Evolutionary conservation across 202 grass and related monocot species (phyloP).

Genomic region (Bolboschoenoplectus hybrid): DNA sequence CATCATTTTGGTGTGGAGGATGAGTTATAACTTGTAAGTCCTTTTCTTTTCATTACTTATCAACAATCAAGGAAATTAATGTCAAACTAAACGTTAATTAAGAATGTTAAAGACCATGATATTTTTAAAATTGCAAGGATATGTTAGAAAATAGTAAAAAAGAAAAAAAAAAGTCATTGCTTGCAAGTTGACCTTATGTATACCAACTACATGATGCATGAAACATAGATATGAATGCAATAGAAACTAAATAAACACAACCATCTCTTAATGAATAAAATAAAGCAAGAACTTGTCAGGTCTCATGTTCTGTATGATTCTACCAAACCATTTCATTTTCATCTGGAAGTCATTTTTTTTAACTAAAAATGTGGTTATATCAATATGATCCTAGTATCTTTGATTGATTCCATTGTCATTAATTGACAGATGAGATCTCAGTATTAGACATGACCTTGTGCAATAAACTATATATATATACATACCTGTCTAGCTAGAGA

Average conservation of each 20-base stretch:
- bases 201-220: background rate
- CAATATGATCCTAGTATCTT: background rate
- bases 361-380: background rate
- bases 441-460: background rate
- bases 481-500: too few species aligned
- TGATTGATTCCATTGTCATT: background rate
- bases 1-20: background rate
- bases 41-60: background rate
- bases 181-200: slow-evolving; percentile 2
- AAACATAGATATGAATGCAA: slow-evolving; percentile 24
- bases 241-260: slow-evolving; percentile 15
- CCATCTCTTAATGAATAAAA: background rate
- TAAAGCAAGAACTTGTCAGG: background rate
- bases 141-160: background rate
- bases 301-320: slow-evolving; percentile 8
- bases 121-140: slow-evolving; percentile 20
- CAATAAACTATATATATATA: background rate
- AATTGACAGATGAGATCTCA: background rate
- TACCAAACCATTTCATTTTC: background rate
- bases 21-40: background rate
- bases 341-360: background rate
- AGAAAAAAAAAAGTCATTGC: background rate
- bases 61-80: background rate
- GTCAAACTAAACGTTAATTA: background rate
- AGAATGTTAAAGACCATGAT: background rate